Base-by-base conservation (phyloP, 2,329 filamentous ascomycete species). In the Aspergillus ochraceus region DNA sequence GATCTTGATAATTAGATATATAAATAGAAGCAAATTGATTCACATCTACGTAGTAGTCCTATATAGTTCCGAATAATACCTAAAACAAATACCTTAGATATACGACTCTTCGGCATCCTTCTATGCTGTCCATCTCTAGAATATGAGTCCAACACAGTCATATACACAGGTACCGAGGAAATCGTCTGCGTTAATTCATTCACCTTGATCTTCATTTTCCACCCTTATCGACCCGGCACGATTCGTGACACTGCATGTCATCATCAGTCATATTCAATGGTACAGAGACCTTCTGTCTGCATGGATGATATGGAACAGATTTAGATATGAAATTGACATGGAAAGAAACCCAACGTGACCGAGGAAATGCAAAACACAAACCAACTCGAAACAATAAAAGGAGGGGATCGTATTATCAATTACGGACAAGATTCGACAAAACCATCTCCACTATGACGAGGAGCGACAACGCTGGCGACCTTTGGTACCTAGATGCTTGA, bases 401-500 rank as follows among this genome's bases (percentile, higher is more conserved):
- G 22, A 42, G 36, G 24, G 51, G 56, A 29, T 51, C 36, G 52
- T 59, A 60, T 63, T 63, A 63, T 58, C 58, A 51, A 64, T 65
- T 64, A 62, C 63, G 61, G 55, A 62, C 57, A 62, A 42, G 55
- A 60, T 55, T 62, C 60, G 51, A 42, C 46, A n/a, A 54, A 52
- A 29, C 46, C 14, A 52, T 57, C 58, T 58, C 55, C 53, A 55
- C 58, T 49, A 19, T 26, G 29, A 24, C 24, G 24, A 24, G 24
- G 24, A 24, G 49, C 45, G 47, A 49, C 50, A 51, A 58, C 50
- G 55, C 47, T 26, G 58, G 54, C 54, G 63, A 62, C 39, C 60
- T 57, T 58, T 55, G 57, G 59, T 67, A 60, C 63, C 62, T 71
- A 65, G 58, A 61, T 64, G 64, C 65, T 73, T 67, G 60, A 66